Evolutionary conservation across 1,284 basidiomycete genomes (phyloP).

Genomic region (Tilletia setariae): DNA sequence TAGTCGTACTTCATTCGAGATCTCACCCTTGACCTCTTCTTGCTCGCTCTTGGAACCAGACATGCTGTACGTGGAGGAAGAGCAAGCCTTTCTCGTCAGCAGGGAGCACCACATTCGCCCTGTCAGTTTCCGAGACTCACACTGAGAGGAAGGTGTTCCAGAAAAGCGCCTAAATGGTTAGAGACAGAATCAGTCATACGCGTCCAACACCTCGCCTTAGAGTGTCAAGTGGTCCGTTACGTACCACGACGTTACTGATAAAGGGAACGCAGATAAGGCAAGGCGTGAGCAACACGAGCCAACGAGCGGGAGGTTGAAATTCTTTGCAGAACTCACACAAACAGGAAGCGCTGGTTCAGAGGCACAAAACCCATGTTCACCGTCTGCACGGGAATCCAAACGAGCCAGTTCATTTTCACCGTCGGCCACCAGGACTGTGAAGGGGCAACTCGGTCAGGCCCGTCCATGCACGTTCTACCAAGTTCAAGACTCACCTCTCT

Average conservation of each 20-base stretch:
- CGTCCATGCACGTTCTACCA: too few species aligned
- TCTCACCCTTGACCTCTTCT: conserved; percentile 1
- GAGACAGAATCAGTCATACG: too few species aligned
- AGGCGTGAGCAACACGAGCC: too few species aligned
- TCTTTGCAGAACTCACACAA: conserved; percentile 34
- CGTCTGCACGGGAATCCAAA: conserved; percentile 45
- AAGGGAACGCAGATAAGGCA: too few species aligned
- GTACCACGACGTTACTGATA: background rate
- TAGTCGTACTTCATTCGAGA: background rate
- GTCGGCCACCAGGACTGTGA: conserved; percentile 35
- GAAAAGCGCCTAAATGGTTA: conserved; percentile 25
- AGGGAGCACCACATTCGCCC: background rate
- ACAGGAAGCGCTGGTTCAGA: conserved; percentile 29
- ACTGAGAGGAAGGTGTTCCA: conserved; percentile 48
- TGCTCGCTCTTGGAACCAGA: background rate
- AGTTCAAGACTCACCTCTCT: conserved; percentile 21
- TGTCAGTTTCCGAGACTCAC: background rate
- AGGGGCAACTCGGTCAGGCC: background rate
- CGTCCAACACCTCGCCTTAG: too few species aligned
- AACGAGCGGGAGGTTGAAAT: background rate
- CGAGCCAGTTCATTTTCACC: conserved; percentile 35
- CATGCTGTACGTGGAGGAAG: background rate
- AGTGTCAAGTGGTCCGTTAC: background rate
- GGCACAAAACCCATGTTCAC: conserved; percentile 46
- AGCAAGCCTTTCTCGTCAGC: background rate